A percentile compares a stretch with the other conserved stretches of the same genome.
Evolutionary conservation across 768 basidiomycete species (phyloP).

Genomic region (Suillus americanus): DNA sequence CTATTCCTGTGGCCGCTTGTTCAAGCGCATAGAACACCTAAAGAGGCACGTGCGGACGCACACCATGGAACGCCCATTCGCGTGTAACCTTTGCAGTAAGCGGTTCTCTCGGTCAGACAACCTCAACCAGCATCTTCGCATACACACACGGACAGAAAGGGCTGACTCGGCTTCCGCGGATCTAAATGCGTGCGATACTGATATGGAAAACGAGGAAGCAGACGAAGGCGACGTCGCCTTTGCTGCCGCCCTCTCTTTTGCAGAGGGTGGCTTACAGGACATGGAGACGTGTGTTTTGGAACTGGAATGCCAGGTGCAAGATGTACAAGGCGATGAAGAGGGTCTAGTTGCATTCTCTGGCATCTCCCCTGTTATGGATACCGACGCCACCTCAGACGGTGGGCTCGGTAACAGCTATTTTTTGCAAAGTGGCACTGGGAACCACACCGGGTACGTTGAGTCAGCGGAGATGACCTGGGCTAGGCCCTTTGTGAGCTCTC

Average conservation of each 20-base stretch:
- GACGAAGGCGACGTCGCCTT: conserved; percentile 32
- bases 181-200: conserved; percentile 25
- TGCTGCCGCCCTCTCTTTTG: conserved; percentile 25
- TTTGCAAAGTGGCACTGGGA: conserved; percentile 17
- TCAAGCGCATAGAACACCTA: conserved; percentile 92
- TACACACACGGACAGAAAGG: conserved; percentile 50
- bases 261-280: conserved; percentile 36
- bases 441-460: conserved; percentile 22
- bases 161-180: conserved; percentile 29
- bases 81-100: conserved; percentile 73
- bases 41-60: conserved; percentile 87
- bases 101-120: conserved; percentile 89
- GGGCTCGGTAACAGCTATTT: conserved; percentile 28
- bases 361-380: conserved; percentile 18
- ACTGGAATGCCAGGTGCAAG: conserved; percentile 53
- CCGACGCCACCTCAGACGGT: conserved; percentile 15
- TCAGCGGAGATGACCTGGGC: conserved; percentile 26
- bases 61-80: conserved; percentile 84
- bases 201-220: conserved; percentile 34
- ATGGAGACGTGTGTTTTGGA: conserved; percentile 62
- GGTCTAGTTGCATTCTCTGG: conserved; percentile 43
- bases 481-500: conserved; percentile 16
- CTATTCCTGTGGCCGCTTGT: conserved; percentile 78
- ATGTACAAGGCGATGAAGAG: conserved; percentile 58
- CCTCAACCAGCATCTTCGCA: conserved; percentile 81